phyloP scores from a whole-genome alignment of 2,329 filamentous ascomycete species.

The Colletotrichum sidae region DNA sequence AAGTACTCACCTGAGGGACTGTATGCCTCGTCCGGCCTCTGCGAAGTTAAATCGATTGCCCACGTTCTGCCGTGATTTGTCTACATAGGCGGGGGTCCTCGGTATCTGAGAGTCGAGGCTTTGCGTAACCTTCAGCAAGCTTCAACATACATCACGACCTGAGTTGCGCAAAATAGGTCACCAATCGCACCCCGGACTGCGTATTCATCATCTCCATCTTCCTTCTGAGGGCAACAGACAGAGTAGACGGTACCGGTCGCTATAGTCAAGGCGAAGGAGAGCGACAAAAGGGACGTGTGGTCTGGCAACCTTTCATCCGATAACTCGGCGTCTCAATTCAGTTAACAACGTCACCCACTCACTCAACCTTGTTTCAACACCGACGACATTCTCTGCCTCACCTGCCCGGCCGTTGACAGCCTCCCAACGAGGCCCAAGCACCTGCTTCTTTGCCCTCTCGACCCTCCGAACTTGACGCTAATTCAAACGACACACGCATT shows the following conservation, averaged over 20 bases:
- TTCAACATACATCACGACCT: too few species aligned
- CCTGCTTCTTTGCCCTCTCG: background rate
- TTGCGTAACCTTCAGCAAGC: too few species aligned
- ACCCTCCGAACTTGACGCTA: conserved; percentile 19
- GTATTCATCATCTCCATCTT: too few species aligned
- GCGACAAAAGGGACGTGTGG: conserved; percentile 5
- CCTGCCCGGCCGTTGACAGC: conserved; percentile 35
- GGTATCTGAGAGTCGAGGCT: too few species aligned
- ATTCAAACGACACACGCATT: background rate
- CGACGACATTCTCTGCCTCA: conserved; percentile 25
- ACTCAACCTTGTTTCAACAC: conserved; percentile 36
- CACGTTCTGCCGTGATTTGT: too few species aligned
- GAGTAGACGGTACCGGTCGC: conserved; percentile 5
- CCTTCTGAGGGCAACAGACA: too few species aligned
- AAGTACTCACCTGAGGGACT: too few species aligned
- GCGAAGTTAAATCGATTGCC: too few species aligned
- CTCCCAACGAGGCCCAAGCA: conserved; percentile 33
- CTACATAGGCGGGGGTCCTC: too few species aligned
- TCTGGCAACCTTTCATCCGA: conserved; percentile 29
- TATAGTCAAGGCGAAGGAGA: conserved; percentile 20
- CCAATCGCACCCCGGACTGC: too few species aligned
- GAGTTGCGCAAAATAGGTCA: too few species aligned
- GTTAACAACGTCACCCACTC: conserved; percentile 34
- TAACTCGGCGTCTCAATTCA: conserved; percentile 23
- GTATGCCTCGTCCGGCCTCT: too few species aligned